phyloP scores from a whole-genome alignment of 225 moss, liverwort and hornwort genomes.

The Asterella californica region DNA sequence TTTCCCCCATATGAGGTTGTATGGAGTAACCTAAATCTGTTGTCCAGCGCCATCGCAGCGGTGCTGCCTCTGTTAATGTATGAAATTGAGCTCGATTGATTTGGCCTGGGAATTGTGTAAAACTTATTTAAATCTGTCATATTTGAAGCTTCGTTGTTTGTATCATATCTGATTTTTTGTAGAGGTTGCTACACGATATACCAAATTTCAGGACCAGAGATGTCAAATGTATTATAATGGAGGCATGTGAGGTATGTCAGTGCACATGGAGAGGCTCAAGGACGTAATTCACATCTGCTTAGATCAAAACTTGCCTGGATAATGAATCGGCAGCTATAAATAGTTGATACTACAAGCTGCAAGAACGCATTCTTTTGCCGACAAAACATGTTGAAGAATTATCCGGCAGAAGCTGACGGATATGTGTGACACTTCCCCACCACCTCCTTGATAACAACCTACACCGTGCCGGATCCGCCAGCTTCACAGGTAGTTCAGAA shows the following conservation, averaged over 20 bases:
- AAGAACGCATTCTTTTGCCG: too few relatives aligned
- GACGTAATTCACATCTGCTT: too few relatives aligned
- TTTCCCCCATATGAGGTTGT: conserved; percentile 10
- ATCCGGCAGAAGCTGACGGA: too few relatives aligned
- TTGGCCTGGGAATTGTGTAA: conserved; percentile 15
- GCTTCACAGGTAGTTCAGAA: too few relatives aligned
- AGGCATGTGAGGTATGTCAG: background rate
- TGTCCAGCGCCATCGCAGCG: conserved; percentile 7
- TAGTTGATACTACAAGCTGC: too few relatives aligned
- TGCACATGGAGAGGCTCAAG: background rate
- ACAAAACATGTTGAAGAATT: too few relatives aligned
- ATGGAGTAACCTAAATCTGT: conserved; percentile 21
- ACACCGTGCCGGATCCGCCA: too few relatives aligned
- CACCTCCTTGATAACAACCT: too few relatives aligned
- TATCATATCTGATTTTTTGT: background rate
- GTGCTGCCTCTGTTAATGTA: conserved; percentile 17
- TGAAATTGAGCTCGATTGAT: conserved; percentile 19
- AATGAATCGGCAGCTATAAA: too few relatives aligned
- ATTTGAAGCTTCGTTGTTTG: background rate
- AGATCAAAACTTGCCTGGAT: too few relatives aligned
- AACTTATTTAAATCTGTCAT: background rate
- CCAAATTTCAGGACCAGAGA: background rate
- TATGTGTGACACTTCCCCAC: too few relatives aligned
- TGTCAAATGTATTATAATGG: background rate
- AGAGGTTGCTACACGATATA: background rate